A percentile compares a stretch with the other conserved stretches of the same genome.
Evolutionary conservation across 2,329 filamentous ascomycete genomes (phyloP).

Genomic region (Exserohilum turcica): DNA sequence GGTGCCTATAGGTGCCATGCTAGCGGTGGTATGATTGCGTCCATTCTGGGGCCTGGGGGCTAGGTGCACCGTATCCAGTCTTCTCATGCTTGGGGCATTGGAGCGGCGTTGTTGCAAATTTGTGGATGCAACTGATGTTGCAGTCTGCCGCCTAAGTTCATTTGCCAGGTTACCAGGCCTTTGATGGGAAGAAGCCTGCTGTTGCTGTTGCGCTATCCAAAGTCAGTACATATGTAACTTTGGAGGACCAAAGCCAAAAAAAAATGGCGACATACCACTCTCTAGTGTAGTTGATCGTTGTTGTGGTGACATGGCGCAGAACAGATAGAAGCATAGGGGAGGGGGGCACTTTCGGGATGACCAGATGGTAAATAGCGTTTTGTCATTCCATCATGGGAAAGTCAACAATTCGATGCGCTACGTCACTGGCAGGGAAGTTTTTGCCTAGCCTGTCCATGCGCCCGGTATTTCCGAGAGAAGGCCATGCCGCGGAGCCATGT

Average conservation of each 20-base stretch:
- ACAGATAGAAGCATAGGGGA: not conserved
- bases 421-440: slow-evolving; percentile 25
- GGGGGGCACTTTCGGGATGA: not conserved
- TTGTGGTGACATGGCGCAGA: slow-evolving; percentile 17
- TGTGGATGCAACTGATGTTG: slow-evolving; percentile 12
- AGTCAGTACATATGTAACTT: not conserved
- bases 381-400: slow-evolving; percentile 19
- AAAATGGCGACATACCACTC: slow-evolving; percentile 4
- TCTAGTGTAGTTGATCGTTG: slow-evolving; percentile 6
- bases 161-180: slow-evolving; percentile 5
- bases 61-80: slow-evolving; percentile 18
- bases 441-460: slow-evolving; percentile 14
- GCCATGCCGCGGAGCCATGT: not conserved
- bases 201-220: not conserved
- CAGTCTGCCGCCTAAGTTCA: slow-evolving; percentile 11
- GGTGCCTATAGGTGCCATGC: slow-evolving; percentile 21
- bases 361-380: slow-evolving; percentile 3
- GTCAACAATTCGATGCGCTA: slow-evolving; percentile 29
- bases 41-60: slow-evolving; percentile 10
- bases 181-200: not conserved
- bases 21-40: slow-evolving; percentile 11
- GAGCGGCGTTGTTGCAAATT: slow-evolving; percentile 18
- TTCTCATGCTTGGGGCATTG: slow-evolving; percentile 23
- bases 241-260: not conserved
- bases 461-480: slow-evolving; percentile 3